Percentiles rank a stretch among this genome's conserved stretches.
Conservation (phyloP, 2,329 filamentous ascomycete genomes). For the Penicillium polonicum region DNA sequence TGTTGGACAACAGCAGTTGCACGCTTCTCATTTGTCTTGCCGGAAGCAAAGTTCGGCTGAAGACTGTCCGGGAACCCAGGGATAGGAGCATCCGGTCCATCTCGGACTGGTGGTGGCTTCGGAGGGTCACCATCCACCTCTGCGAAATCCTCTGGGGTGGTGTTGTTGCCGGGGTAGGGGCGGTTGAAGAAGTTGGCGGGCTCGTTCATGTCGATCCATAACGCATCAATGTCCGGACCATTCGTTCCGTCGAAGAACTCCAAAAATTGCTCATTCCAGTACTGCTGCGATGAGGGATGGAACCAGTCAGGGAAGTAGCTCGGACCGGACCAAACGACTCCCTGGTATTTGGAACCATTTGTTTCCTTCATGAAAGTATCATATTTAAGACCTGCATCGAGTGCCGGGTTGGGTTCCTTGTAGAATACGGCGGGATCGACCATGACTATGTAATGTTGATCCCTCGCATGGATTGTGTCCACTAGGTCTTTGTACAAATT, state of each 20-base stretch:
- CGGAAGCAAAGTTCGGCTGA: constrained; percentile 51
- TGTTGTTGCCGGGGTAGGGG: constrained; percentile 54
- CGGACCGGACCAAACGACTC: constrained; percentile 78
- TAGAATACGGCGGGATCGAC: constrained; percentile 57
- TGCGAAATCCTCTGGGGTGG: constrained; percentile 50
- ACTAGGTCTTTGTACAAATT: constrained; percentile 54
- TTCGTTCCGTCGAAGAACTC: constrained; percentile 62
- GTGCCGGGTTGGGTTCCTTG: constrained; percentile 13
- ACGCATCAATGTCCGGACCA: constrained; percentile 71
- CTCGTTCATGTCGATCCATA: constrained; percentile 73
- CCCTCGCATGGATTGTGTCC: constrained; percentile 62
- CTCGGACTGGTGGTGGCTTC: constrained; percentile 38
- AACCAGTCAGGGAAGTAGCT: constrained; percentile 77
- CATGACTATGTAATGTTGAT: constrained; percentile 73
- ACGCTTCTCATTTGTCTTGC: constrained; percentile 6
- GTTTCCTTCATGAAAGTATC: constrained; percentile 10
- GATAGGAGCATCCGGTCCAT: constrained; percentile 57
- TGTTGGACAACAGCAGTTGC: background rate
- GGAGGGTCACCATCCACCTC: constrained; percentile 52
- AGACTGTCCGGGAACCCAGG: constrained; percentile 68
- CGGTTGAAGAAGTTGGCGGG: constrained; percentile 49
- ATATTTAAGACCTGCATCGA: constrained; percentile 12
- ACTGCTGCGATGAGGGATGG: constrained; percentile 59
- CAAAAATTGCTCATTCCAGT: constrained; percentile 67
- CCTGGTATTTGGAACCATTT: constrained; percentile 25